These are phyloP conservation scores for Durio zibethinus DNA, from an alignment of 345 rosid genomes.

Conservation along the genomic window DNA sequence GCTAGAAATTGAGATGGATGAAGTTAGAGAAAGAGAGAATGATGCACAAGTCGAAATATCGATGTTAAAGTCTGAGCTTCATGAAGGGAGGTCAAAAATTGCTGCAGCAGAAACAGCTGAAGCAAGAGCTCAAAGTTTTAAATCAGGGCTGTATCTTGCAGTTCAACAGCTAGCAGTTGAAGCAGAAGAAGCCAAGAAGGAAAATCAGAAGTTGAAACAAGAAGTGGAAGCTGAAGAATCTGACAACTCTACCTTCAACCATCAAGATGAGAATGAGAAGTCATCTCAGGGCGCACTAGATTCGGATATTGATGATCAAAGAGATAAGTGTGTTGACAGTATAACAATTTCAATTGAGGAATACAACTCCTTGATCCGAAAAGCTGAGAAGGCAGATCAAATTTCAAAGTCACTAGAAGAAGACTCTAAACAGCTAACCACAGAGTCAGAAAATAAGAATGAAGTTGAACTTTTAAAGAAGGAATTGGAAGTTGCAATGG, in stretches of 20 bases:
- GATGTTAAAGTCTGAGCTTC: conserved; percentile 36
- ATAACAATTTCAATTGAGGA: conserved; percentile 32
- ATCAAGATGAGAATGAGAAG: conserved; percentile 9
- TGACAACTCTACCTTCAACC: background rate
- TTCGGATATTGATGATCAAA: background rate
- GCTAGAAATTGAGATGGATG: conserved; percentile 24
- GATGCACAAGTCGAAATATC: conserved; percentile 37
- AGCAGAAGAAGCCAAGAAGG: conserved; percentile 34
- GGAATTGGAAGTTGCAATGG: conserved; percentile 32
- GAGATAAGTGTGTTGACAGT: background rate
- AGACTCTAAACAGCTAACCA: background rate
- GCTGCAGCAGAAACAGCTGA: conserved; percentile 44
- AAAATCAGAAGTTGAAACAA: conserved; percentile 26
- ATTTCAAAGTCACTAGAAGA: background rate
- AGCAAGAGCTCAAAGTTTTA: conserved; percentile 27
- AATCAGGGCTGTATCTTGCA: conserved; percentile 33
- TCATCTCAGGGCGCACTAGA: background rate
- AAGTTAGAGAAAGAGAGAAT: conserved; percentile 29
- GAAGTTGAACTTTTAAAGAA: conserved; percentile 33
- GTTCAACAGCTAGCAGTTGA: conserved; percentile 35
- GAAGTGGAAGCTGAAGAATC: conserved; percentile 21
- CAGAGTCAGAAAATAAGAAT: background rate
- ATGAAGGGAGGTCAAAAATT: conserved; percentile 26
- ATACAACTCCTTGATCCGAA: conserved; percentile 27
- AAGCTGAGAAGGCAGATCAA: conserved; percentile 26